Evolutionary conservation across 768 basidiomycete species (phyloP).

Genomic region (Calocera viscosa): DNA sequence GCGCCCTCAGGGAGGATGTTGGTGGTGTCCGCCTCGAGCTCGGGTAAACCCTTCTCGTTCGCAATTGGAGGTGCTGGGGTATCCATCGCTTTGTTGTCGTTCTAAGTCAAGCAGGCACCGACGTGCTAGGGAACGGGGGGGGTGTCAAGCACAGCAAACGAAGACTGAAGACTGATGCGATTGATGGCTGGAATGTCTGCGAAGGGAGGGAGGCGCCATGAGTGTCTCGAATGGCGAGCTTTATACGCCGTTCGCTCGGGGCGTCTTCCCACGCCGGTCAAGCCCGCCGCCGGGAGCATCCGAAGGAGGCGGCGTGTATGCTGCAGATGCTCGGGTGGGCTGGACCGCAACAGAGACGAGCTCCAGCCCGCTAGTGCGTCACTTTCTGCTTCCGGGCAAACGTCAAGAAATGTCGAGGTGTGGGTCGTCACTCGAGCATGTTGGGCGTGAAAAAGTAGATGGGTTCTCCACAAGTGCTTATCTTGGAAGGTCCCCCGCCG

Average conservation of each 20-base stretch:
- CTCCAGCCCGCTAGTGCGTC: background rate
- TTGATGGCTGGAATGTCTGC: background rate
- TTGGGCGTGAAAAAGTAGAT: no score
- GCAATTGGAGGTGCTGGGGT: background rate
- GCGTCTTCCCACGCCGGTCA: no score
- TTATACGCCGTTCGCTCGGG: background rate
- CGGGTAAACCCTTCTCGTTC: background rate
- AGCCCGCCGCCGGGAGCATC: no score
- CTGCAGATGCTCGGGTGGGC: no score
- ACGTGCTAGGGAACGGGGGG: background rate
- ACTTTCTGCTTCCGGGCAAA: background rate
- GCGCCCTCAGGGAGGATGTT: conserved; percentile 22
- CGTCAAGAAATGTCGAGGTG: background rate
- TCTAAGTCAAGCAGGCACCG: background rate
- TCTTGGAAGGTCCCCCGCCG: no score
- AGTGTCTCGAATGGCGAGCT: background rate
- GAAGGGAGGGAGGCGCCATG: background rate
- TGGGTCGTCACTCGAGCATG: background rate
- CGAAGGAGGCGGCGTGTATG: no score
- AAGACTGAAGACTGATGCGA: background rate
- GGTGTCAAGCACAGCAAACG: background rate
- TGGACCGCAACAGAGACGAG: background rate
- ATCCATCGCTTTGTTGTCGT: background rate
- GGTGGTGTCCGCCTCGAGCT: conserved; percentile 27
- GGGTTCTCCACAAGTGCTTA: no score